Conservation (phyloP, 345 rosid genomes). For the Abelmoschus esculentus region DNA sequence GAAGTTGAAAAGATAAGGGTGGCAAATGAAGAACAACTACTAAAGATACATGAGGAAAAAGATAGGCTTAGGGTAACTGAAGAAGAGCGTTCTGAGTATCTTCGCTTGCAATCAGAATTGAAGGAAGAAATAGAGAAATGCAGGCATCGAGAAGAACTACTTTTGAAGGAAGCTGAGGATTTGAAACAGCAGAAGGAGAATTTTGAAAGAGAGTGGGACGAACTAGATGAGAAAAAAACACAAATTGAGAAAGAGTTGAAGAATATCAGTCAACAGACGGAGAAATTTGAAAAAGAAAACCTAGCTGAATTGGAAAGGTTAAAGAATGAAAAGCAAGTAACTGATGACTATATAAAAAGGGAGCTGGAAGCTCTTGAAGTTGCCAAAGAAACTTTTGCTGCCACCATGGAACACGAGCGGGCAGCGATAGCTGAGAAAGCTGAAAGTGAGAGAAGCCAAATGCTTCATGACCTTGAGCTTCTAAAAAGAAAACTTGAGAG, state of each 20-base stretch:
- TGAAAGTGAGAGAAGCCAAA: slow-evolving; percentile 67
- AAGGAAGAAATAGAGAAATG: slow-evolving; percentile 70
- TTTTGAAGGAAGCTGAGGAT: slow-evolving; percentile 79
- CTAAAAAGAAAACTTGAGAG: slow-evolving; percentile 59
- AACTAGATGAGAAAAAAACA: slow-evolving; percentile 42
- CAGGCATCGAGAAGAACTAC: slow-evolving; percentile 63
- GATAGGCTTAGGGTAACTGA: slow-evolving; percentile 56
- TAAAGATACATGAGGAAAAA: slow-evolving; percentile 52
- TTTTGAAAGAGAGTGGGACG: slow-evolving; percentile 96
- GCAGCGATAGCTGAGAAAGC: slow-evolving; percentile 46
- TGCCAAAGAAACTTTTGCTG: slow-evolving; percentile 62
- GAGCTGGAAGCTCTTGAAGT: slow-evolving; percentile 62
- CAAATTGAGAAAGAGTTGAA: slow-evolving; percentile 57
- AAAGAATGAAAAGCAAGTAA: slow-evolving; percentile 49
- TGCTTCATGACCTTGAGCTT: slow-evolving; percentile 63
- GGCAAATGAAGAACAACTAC: slow-evolving; percentile 54
- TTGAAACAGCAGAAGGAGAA: slow-evolving; percentile 71
- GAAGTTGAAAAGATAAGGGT: slow-evolving; percentile 60
- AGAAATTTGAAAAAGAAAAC: slow-evolving; percentile 54
- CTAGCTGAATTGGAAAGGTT: slow-evolving; percentile 57
- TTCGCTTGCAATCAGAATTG: slow-evolving; percentile 66
- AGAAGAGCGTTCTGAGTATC: slow-evolving; percentile 70
- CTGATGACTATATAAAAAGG: slow-evolving; percentile 41
- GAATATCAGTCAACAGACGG: slow-evolving; percentile 42
- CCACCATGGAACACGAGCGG: slow-evolving; percentile 69